A percentile compares a stretch with the other conserved stretches of the same genome.
phyloP scores from a whole-genome alignment of 768 basidiomycete genomes.

The Trametes maxima region DNA sequence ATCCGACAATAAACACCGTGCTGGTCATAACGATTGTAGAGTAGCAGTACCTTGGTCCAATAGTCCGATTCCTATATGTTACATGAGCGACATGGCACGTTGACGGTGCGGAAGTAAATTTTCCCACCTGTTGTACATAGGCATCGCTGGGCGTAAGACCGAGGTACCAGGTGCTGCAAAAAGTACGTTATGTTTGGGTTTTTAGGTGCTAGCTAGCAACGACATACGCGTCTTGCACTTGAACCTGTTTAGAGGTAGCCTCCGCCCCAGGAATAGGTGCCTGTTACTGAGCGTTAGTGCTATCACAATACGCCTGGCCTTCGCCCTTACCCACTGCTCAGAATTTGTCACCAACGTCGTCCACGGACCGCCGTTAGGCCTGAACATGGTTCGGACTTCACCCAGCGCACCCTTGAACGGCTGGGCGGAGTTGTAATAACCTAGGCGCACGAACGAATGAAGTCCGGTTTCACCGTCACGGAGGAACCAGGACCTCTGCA shows the following conservation, averaged over 20 bases:
- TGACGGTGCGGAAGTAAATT: no score
- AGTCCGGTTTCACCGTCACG: slow-evolving; percentile 32
- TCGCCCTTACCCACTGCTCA: slow-evolving; percentile 29
- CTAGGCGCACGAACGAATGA: slow-evolving; percentile 32
- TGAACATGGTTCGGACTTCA: slow-evolving; percentile 36
- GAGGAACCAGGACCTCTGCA: slow-evolving; percentile 35
- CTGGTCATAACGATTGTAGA: no score
- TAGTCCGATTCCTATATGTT: slow-evolving; percentile 31
- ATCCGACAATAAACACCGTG: not conserved
- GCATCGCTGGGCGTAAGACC: slow-evolving; percentile 28
- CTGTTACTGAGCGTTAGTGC: not conserved
- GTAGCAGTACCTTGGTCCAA: slow-evolving; percentile 27
- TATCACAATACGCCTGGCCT: no score
- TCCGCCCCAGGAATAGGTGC: slow-evolving; percentile 27
- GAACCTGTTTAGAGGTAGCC: slow-evolving; percentile 24
- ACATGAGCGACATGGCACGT: not conserved
- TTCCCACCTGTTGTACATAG: slow-evolving; percentile 27
- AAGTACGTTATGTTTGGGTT: not conserved
- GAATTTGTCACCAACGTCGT: slow-evolving; percentile 31
- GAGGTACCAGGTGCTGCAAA: slow-evolving; percentile 33
- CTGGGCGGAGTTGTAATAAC: slow-evolving; percentile 27
- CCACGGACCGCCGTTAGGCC: slow-evolving; percentile 32
- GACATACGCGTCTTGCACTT: slow-evolving; percentile 31
- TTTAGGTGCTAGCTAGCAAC: no score
- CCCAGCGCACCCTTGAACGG: slow-evolving; percentile 27